A percentile compares a stretch with the other conserved stretches of the same genome.
Conservation (phyloP, 257 asterid species). For the Avicennia marina region DNA sequence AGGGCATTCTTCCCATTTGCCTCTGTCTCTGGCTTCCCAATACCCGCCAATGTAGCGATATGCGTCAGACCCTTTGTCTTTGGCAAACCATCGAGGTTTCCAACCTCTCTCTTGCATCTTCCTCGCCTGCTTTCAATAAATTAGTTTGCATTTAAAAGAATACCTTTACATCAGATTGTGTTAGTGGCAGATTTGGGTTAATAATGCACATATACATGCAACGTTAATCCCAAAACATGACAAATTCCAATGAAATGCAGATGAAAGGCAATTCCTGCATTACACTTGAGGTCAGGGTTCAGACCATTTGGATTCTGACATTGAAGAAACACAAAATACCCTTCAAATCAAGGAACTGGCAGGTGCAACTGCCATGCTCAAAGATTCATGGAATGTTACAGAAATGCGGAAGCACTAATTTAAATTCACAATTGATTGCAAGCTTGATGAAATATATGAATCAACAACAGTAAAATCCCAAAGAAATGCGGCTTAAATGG, state of each 20-base stretch:
- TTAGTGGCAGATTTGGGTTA: neutral
- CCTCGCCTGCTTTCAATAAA: constrained; percentile 52
- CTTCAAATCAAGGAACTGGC: neutral
- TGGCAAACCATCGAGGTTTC: constrained; percentile 85
- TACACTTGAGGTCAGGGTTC: too few relatives aligned
- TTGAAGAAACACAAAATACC: too few relatives aligned
- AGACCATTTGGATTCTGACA: too few relatives aligned
- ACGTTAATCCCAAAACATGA: neutral
- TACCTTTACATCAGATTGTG: neutral
- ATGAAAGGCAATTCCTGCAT: too few relatives aligned
- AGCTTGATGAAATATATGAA: too few relatives aligned
- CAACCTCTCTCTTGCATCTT: constrained; percentile 96
- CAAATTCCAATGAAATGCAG: too few relatives aligned
- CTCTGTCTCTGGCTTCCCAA: constrained; percentile 88
- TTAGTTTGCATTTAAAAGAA: constrained; percentile 4
- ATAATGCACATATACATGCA: neutral
- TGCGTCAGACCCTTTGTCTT: constrained; percentile 44
- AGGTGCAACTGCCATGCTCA: neutral
- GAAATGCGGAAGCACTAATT: neutral
- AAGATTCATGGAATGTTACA: too few relatives aligned
- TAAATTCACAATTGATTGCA: neutral
- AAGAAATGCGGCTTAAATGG: too few relatives aligned
- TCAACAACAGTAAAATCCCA: too few relatives aligned
- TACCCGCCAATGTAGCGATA: constrained; percentile 77
- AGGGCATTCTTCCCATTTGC: constrained; percentile 84